Percentiles rank a stretch among this genome's conserved stretches.
These are phyloP conservation scores for Diaporthe sp. DNA, from an alignment of 2,329 filamentous ascomycete species.

Conservation along the genomic window DNA sequence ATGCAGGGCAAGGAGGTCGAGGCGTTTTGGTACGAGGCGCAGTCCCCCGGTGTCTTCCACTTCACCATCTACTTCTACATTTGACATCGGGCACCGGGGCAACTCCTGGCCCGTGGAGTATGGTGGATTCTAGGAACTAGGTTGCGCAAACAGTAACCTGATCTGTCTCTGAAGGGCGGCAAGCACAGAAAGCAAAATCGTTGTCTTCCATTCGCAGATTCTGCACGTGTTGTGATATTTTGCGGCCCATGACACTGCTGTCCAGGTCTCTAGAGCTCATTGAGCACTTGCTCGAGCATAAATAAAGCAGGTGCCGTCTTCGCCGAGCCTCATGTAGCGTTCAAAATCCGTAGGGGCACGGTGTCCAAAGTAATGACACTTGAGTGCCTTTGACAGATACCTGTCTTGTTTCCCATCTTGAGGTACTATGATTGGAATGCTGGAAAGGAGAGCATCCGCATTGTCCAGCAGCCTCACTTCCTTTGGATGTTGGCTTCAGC, in stretches of 20 bases:
- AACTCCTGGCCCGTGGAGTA: neutral
- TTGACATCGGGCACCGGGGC: neutral
- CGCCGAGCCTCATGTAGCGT: neutral
- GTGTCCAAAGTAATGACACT: neutral
- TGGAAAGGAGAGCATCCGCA: neutral
- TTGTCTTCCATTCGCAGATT: neutral
- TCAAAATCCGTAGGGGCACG: too few species aligned
- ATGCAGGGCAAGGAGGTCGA: neutral
- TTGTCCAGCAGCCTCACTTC: neutral
- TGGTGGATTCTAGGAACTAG: neutral
- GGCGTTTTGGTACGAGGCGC: neutral
- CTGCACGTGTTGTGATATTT: neutral
- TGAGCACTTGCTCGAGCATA: neutral
- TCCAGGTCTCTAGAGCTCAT: neutral
- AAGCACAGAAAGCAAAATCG: neutral
- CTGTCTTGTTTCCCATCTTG: neutral
- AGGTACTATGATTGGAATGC: neutral
- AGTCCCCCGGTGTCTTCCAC: neutral
- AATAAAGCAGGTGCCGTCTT: neutral
- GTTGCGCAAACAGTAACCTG: neutral
- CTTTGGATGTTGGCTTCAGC: neutral
- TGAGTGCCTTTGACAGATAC: neutral
- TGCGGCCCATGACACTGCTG: neutral
- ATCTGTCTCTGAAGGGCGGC: neutral
- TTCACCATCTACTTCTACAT: neutral